Evolutionary conservation across 306 rosid species (phyloP).

Genomic region (Begonia fuchsioides): DNA sequence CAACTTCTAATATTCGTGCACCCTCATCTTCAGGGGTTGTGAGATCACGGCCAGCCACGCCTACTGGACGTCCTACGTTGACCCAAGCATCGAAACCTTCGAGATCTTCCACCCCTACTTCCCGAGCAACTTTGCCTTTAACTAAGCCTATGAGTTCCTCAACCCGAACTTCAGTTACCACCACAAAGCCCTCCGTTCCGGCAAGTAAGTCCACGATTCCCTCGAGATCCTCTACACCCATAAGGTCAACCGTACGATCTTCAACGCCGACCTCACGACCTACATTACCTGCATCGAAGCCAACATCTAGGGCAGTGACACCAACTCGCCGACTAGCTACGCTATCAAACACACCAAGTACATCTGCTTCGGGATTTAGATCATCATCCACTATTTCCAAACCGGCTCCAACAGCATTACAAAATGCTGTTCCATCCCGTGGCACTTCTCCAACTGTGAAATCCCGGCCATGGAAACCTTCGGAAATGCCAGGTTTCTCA

Average conservation of each 20-base stretch:
- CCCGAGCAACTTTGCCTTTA: slow-evolving; percentile 48
- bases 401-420: slow-evolving; percentile 33
- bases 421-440: slow-evolving; percentile 55
- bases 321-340: slow-evolving; percentile 75
- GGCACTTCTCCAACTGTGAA: no score
- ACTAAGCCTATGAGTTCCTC: slow-evolving; percentile 27
- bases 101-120: slow-evolving; percentile 83
- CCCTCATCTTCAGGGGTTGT: slow-evolving; percentile 91
- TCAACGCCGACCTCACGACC: slow-evolving; percentile 79
- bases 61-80: no score
- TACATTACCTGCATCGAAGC: no score
- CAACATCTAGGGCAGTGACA: slow-evolving; percentile 72
- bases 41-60: slow-evolving; percentile 80
- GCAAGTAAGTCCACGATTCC: slow-evolving; percentile 26
- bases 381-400: slow-evolving; percentile 37
- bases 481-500: no score
- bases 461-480: no score
- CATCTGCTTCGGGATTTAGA: slow-evolving; percentile 36
- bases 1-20: slow-evolving; percentile 51
- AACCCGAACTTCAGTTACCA: slow-evolving; percentile 34
- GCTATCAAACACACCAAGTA: slow-evolving; percentile 40
- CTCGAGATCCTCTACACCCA: slow-evolving; percentile 70
- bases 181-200: slow-evolving; percentile 30
- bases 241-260: slow-evolving; percentile 59
- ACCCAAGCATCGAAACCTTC: slow-evolving; percentile 52